Percentiles rank a stretch among this genome's conserved stretches.
Conservation (phyloP, 2,329 filamentous ascomycete species). For the Sporothrix dimorphospora region DNA sequence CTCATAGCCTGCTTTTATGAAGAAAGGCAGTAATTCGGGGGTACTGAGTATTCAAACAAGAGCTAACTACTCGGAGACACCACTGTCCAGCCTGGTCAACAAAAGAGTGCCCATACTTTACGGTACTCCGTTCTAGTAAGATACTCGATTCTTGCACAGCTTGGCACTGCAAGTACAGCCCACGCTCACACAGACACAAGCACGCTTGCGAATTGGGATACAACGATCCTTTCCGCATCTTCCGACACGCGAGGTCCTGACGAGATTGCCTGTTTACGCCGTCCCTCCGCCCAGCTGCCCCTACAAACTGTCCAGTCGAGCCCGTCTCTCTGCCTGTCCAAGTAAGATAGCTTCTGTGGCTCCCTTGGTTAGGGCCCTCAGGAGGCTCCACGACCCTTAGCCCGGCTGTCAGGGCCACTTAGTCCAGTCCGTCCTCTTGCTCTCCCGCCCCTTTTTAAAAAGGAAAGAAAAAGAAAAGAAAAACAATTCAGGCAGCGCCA, state of each 20-base stretch:
- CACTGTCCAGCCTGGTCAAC: background rate
- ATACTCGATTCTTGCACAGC: background rate
- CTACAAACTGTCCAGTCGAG: background rate
- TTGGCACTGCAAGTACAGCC: constrained; percentile 9
- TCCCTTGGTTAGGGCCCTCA: constrained; percentile 4
- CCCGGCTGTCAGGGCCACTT: constrained; percentile 13
- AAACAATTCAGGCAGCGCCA: background rate
- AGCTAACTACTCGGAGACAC: background rate
- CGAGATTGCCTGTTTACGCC: constrained; percentile 10
- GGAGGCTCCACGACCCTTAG: constrained; percentile 23
- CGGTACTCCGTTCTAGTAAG: too few relatives aligned
- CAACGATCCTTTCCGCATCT: constrained; percentile 23
- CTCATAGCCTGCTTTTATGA: constrained; percentile 6
- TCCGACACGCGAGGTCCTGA: constrained; percentile 22
- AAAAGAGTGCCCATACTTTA: background rate
- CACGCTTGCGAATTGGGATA: background rate
- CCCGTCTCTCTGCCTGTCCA: background rate
- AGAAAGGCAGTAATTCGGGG: too few relatives aligned
- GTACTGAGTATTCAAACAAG: constrained; percentile 9
- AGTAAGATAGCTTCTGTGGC: background rate
- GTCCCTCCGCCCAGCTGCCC: background rate
- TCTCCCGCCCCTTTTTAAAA: background rate
- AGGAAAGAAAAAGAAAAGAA: background rate
- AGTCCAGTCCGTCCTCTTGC: background rate
- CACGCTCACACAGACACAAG: background rate